phyloP scores from a whole-genome alignment of 2,329 filamentous ascomycete species.

The Claviceps fusiformis region DNA sequence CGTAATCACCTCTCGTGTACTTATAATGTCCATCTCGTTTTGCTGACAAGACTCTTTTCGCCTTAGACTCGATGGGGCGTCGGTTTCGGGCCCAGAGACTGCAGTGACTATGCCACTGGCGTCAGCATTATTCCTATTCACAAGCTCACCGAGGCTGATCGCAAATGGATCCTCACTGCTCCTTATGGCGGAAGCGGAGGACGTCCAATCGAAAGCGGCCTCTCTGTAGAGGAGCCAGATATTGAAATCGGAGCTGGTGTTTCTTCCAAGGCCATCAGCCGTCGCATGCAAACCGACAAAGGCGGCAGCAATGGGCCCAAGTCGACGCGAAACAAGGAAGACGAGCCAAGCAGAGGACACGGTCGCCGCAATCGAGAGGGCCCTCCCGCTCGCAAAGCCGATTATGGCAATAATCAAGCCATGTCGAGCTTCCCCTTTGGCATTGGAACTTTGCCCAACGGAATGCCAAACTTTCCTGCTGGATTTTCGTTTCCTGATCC shows the following conservation, averaged over 20 bases:
- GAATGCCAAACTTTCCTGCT: constrained; percentile 28
- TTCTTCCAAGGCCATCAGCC: constrained; percentile 74
- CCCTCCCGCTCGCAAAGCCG: constrained; percentile 5
- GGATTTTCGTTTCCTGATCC: constrained; percentile 27
- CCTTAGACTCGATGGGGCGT: constrained; percentile 86
- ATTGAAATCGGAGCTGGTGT: constrained; percentile 98
- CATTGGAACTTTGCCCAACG: constrained; percentile 26
- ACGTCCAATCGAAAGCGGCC: constrained; percentile 60
- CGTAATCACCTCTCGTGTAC: background rate
- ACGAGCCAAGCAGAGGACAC: constrained; percentile 15
- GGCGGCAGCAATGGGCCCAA: constrained; percentile 52
- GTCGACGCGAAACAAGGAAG: constrained; percentile 37
- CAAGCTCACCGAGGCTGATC: constrained; percentile 86
- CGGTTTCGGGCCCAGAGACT: constrained; percentile 91
- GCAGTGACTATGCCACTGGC: constrained; percentile 87
- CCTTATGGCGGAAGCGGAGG: constrained; percentile 90
- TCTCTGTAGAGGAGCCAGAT: constrained; percentile 92
- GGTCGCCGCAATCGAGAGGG: constrained; percentile 15
- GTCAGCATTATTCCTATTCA: constrained; percentile 88
- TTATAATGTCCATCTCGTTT: background rate
- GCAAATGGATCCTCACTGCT: constrained; percentile 92
- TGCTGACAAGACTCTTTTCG: constrained; percentile 6
- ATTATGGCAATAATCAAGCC: constrained; percentile 12
- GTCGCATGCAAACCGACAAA: constrained; percentile 56
- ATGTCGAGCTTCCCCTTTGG: constrained; percentile 24